Percentiles rank a stretch among this genome's conserved stretches.
Conservation (phyloP, 106 monocot species). For the Amphibolis antarctica region DNA sequence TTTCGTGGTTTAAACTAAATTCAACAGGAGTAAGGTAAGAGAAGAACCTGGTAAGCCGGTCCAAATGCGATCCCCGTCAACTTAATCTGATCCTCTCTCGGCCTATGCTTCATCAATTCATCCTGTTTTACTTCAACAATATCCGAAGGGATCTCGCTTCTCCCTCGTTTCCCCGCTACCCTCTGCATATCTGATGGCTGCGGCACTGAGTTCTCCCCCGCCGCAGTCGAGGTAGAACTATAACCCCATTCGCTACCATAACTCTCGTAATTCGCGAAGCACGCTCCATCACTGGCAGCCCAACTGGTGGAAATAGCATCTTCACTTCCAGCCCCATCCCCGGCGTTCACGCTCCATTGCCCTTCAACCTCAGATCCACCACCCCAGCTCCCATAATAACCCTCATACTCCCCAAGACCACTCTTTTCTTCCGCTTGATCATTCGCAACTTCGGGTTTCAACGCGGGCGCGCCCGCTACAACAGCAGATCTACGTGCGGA, state of each 20-base stretch:
- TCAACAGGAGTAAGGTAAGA: neutral
- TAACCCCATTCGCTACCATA: conserved; percentile 24
- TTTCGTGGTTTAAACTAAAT: neutral
- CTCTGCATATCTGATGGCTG: conserved; percentile 23
- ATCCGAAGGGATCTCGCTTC: conserved; percentile 47
- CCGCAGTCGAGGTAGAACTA: neutral
- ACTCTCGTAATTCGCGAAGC: neutral
- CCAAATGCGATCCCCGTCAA: conserved; percentile 88
- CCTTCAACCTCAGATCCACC: conserved; percentile 6
- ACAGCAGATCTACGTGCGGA: conserved; percentile 33
- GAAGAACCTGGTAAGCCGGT: conserved; percentile 73
- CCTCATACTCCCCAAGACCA: conserved; percentile 5
- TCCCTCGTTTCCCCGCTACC: conserved; percentile 64
- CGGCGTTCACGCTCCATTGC: neutral
- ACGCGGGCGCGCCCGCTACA: conserved; percentile 16
- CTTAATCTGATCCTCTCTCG: conserved; percentile 63
- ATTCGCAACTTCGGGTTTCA: neutral
- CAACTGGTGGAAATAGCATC: neutral
- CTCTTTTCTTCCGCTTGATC: conserved; percentile 10
- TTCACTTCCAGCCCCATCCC: too few relatives aligned
- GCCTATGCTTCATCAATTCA: conserved; percentile 86
- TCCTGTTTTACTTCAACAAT: conserved; percentile 88
- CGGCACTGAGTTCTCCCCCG: neutral
- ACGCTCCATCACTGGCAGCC: neutral
- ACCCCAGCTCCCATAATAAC: conserved; percentile 12